Conservation (phyloP, 176 grass and related monocot species). For the Oryza brachyantha region DNA sequence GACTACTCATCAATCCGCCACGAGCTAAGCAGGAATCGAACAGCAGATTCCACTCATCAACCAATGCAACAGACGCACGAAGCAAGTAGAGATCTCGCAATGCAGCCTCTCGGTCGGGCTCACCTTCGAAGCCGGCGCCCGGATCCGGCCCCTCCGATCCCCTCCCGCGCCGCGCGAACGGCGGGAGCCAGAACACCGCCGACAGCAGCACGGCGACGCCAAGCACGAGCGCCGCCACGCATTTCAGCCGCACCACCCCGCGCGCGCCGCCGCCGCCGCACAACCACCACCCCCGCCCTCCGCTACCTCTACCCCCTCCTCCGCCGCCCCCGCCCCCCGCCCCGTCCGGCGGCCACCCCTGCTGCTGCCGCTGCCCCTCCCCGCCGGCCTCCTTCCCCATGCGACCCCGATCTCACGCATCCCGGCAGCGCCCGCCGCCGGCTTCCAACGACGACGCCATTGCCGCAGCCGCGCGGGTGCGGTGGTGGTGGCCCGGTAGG, state of each 20-base stretch:
- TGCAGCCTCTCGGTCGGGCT: slow-evolving; percentile 29
- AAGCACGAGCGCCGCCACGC: slow-evolving; percentile 69
- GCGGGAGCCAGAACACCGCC: slow-evolving; percentile 87
- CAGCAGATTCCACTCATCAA: neutral
- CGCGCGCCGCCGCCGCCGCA: neutral
- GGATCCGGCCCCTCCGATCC: slow-evolving; percentile 19
- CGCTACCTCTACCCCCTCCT: neutral
- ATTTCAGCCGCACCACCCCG: slow-evolving; percentile 39
- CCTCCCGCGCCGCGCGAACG: slow-evolving; percentile 45
- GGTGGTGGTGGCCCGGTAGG: slow-evolving; percentile 8
- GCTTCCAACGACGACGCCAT: slow-evolving; percentile 20
- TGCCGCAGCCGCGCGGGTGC: no score
- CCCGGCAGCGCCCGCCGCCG: neutral
- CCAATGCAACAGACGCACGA: neutral
- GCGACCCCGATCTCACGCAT: slow-evolving; percentile 47
- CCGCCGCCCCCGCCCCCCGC: neutral
- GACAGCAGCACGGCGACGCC: slow-evolving; percentile 71
- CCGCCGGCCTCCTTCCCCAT: slow-evolving; percentile 61
- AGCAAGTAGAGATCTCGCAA: slow-evolving; percentile 30
- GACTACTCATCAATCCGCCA: neutral
- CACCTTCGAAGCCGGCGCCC: slow-evolving; percentile 48
- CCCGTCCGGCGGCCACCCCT: slow-evolving; percentile 31
- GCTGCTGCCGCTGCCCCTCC: slow-evolving; percentile 32
- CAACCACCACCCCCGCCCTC: neutral
- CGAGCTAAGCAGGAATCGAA: slow-evolving; percentile 11